A percentile compares a stretch with the other conserved stretches of the same genome.
phyloP scores from a whole-genome alignment of 306 rosid species.

The Medicago ruthenica region DNA sequence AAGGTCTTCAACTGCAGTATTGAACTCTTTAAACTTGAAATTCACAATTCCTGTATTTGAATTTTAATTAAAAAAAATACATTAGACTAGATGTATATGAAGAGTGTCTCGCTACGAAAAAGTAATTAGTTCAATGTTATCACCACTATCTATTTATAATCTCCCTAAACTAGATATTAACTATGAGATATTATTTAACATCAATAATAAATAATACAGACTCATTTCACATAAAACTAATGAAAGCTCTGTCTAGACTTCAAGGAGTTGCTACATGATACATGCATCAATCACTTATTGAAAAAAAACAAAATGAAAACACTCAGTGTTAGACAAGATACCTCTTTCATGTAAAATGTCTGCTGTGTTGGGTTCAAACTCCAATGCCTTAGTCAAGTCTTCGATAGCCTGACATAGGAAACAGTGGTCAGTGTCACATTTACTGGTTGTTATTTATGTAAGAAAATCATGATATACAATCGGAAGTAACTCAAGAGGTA shows the following conservation, averaged over 20 bases:
- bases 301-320: slow-evolving; percentile 25
- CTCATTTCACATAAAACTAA: slow-evolving; percentile 30
- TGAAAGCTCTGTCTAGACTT: slow-evolving; percentile 26
- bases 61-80: slow-evolving; percentile 26
- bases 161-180: slow-evolving; percentile 12
- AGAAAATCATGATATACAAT: slow-evolving; percentile 38
- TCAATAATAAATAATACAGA: slow-evolving; percentile 20
- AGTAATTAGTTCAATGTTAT: slow-evolving; percentile 15
- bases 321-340: slow-evolving; percentile 46
- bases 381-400: slow-evolving; percentile 83
- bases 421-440: slow-evolving; percentile 27
- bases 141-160: slow-evolving; percentile 30
- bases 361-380: slow-evolving; percentile 80
- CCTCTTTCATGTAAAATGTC: slow-evolving; percentile 94
- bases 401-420: slow-evolving; percentile 70
- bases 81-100: slow-evolving; percentile 33
- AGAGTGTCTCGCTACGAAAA: slow-evolving; percentile 11
- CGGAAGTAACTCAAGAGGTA: slow-evolving; percentile 8
- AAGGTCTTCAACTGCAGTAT: slow-evolving; percentile 75
- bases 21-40: slow-evolving; percentile 85
- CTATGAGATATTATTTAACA: too few relatives aligned
- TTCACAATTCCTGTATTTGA: slow-evolving; percentile 71
- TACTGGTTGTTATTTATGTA: slow-evolving; percentile 34
- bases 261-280: slow-evolving; percentile 30
- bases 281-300: slow-evolving; percentile 19